Base-by-base conservation (phyloP, 768 basidiomycete species). In the Boletellus ananiceps region DNA sequence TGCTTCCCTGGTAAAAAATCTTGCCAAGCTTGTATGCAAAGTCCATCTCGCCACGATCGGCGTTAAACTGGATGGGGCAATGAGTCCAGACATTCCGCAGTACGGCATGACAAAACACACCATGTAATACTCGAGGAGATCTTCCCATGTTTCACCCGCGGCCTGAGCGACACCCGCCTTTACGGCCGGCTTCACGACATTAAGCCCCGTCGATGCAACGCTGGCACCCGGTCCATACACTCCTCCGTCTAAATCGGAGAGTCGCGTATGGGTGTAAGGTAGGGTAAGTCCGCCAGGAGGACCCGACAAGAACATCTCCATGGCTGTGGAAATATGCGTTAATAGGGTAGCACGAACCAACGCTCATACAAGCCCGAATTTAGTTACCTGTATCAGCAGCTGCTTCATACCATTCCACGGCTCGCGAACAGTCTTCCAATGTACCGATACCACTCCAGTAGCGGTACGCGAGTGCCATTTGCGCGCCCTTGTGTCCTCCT, bases 391-490 rank as follows among this genome's bases (percentile, higher is more conserved):
- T 81, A 54, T 93, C 89, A 14, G 94, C 89, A 1, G 93, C 92
- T 36, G 74, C 75, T 61, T 93, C 88, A 64, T 98, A 99, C 87
- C 91, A 97, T 23, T 80, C 78, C 46, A 92, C 71, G 13, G 96
- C 90, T 11, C 79, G 74, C 59, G 83, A 76, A 67, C 96, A 98
- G 57, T 84, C 83, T 65, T 97, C 93, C 45, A 82, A 71, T 1
- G 92, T 86, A 11, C 94, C 90, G 49, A 99, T 96, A 1, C 96
- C 96, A 34, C 88, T 85, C 94, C 93, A 98, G 61, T 94, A 85
- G 23, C 93, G 81, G 67, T 95, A 98, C 0, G 85, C 96, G 29
- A 98, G 74, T 2, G 92, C 83, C 90, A 95, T 93, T 64, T 93
- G 85, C 0, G 95, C 88, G 5, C 88, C 86, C 57, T 84, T 83